phyloP scores from a whole-genome alignment of 78 protist genomes.

The Dictyostelium capitatum region DNA sequence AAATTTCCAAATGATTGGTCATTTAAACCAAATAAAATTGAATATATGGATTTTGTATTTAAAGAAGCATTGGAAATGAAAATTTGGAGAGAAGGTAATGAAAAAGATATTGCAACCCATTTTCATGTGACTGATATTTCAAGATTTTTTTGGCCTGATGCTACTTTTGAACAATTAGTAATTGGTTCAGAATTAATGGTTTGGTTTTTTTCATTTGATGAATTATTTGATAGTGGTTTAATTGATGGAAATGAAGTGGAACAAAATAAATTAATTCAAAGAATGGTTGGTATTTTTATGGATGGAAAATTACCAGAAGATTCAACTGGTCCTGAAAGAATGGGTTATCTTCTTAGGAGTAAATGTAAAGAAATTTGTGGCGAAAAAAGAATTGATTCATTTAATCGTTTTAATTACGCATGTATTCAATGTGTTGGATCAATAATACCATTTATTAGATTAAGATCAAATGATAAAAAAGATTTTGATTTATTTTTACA shows the following conservation, averaged over 20 bases:
- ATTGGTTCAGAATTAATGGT: not conserved
- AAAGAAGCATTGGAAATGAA: not conserved
- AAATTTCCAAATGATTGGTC: not conserved
- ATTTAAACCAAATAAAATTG: not conserved
- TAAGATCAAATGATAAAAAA: not conserved
- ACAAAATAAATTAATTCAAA: not conserved
- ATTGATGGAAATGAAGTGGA: not conserved
- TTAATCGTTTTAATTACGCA: not conserved
- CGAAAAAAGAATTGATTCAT: not conserved
- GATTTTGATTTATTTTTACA: not conserved
- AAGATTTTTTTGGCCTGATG: not conserved
- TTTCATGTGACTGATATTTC: not conserved
- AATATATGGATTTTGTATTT: not conserved
- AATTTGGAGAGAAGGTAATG: not conserved
- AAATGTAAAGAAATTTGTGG: not conserved
- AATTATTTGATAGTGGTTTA: not conserved
- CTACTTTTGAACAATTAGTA: not conserved
- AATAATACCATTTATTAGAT: not conserved
- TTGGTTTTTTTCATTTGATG: not conserved
- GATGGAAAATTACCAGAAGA: not conserved
- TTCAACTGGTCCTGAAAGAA: constrained; percentile 6
- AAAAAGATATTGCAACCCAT: not conserved
- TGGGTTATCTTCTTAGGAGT: not conserved
- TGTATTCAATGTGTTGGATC: not conserved
- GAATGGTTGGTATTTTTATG: not conserved